A percentile compares a stretch with the other conserved stretches of the same genome.
phyloP scores from a whole-genome alignment of 2,329 filamentous ascomycete species.

The Microdochium bolleyi region DNA sequence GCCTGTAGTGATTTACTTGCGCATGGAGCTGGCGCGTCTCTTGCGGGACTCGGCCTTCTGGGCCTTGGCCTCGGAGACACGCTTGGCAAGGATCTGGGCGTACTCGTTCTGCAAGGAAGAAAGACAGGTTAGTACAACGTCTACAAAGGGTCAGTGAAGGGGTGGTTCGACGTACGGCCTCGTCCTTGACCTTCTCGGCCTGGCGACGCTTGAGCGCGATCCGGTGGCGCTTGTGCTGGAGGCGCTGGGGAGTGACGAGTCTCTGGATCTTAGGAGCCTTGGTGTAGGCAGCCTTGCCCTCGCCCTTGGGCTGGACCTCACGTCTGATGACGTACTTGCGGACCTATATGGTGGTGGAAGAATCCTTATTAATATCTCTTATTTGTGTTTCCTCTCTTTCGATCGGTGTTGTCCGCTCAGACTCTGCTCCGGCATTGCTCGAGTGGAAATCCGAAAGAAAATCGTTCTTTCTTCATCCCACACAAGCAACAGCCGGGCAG shows the following conservation, averaged over 20 bases:
- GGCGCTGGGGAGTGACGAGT: constrained; percentile 97
- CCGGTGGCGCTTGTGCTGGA: constrained; percentile 99
- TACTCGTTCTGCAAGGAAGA: constrained; percentile 81
- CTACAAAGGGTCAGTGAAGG: background rate
- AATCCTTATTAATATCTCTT: constrained; percentile 2
- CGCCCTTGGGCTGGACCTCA: constrained; percentile 93
- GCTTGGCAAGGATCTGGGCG: constrained; percentile 91
- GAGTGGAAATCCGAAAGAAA: constrained; percentile 25
- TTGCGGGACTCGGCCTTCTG: constrained; percentile 92
- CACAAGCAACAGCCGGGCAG: constrained; percentile 50
- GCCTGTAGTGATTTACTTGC: constrained; percentile 58
- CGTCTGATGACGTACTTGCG: constrained; percentile 99
- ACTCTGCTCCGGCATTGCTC: constrained; percentile 36
- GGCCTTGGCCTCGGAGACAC: constrained; percentile 91
- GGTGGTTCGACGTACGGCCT: constrained; percentile 66
- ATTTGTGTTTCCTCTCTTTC: background rate
- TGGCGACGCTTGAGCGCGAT: constrained; percentile 97
- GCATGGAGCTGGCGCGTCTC: constrained; percentile 93
- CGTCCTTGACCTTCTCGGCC: constrained; percentile 95
- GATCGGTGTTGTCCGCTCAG: constrained; percentile 18
- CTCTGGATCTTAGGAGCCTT: constrained; percentile 99
- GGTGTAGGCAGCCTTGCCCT: constrained; percentile 98
- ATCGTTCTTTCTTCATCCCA: constrained; percentile 21
- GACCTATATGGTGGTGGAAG: constrained; percentile 49
- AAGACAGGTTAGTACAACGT: background rate